These are phyloP conservation scores for Aplosporella prunicola DNA, from an alignment of 2,329 filamentous ascomycete genomes.

Conservation along the genomic window DNA sequence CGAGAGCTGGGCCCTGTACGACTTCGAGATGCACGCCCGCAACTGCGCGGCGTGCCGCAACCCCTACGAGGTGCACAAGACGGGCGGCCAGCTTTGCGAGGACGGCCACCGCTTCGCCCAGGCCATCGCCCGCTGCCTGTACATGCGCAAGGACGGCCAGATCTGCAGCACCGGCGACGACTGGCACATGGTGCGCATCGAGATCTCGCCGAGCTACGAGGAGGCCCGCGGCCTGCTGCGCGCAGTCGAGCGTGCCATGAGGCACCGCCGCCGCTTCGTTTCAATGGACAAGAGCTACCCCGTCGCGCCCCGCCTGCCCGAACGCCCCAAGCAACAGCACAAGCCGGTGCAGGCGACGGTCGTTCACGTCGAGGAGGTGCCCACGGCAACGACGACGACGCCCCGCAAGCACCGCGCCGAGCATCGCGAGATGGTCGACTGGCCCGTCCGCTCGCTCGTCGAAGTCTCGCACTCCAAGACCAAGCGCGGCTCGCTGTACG, in stretches of 20 bases:
- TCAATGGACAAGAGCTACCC: conserved; percentile 36
- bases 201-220: conserved; percentile 32
- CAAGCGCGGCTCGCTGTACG: conserved; percentile 34
- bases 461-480: conserved; percentile 14
- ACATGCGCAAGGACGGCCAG: conserved; percentile 16
- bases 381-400: conserved; percentile 15
- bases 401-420: conserved; percentile 17
- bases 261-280: conserved; percentile 30
- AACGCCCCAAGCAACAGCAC: conserved; percentile 7
- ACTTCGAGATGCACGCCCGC: conserved; percentile 40
- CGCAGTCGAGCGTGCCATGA: conserved; percentile 32
- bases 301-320: conserved; percentile 28
- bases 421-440: conserved; percentile 27
- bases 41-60: conserved; percentile 36
- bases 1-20: conserved; percentile 38
- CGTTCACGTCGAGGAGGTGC: conserved; percentile 2
- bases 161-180: conserved; percentile 26
- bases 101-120: conserved; percentile 35
- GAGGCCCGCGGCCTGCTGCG: conserved; percentile 32
- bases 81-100: conserved; percentile 34
- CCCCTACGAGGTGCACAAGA: conserved; percentile 34
- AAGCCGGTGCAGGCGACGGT: conserved; percentile 3
- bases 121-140: conserved; percentile 34
- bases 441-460: conserved; percentile 17
- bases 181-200: conserved; percentile 35